phyloP scores from a whole-genome alignment of 148 eudicot species.

The Persicaria tinctoria region DNA sequence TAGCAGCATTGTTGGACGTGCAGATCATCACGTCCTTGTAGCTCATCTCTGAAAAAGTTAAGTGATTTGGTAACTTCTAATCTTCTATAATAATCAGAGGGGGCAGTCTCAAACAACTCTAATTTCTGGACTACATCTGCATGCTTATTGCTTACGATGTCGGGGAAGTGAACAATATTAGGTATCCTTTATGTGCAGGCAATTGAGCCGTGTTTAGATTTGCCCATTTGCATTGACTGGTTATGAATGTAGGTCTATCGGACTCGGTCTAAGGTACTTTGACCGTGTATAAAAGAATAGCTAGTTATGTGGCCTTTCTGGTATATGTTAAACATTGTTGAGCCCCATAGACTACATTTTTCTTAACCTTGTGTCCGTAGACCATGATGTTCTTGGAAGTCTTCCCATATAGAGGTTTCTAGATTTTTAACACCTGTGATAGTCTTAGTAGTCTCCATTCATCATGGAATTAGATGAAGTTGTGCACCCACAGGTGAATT shows the following conservation, averaged over 20 bases:
- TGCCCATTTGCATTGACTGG: neutral
- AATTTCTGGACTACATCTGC: neutral
- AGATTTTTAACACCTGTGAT: too few species aligned
- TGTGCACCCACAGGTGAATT: neutral
- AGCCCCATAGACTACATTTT: too few species aligned
- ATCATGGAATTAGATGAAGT: neutral
- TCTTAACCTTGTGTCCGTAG: too few species aligned
- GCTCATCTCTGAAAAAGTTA: neutral
- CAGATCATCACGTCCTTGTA: neutral
- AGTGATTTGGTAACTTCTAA: neutral
- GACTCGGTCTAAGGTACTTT: neutral
- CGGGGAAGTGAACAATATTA: neutral
- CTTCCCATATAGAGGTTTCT: too few species aligned
- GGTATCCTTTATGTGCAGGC: neutral
- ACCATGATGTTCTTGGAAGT: too few species aligned
- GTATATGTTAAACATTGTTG: too few species aligned
- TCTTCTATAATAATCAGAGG: neutral
- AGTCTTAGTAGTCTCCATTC: neutral
- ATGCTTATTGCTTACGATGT: neutral
- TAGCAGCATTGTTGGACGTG: neutral
- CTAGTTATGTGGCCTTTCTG: too few species aligned
- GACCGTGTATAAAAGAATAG: too few species aligned
- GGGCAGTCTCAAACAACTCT: neutral
- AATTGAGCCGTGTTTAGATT: neutral
- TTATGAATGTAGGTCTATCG: neutral